phyloP scores from a whole-genome alignment of 192 early-diverging fungal species.

The Rhizophagus prolifer region DNA sequence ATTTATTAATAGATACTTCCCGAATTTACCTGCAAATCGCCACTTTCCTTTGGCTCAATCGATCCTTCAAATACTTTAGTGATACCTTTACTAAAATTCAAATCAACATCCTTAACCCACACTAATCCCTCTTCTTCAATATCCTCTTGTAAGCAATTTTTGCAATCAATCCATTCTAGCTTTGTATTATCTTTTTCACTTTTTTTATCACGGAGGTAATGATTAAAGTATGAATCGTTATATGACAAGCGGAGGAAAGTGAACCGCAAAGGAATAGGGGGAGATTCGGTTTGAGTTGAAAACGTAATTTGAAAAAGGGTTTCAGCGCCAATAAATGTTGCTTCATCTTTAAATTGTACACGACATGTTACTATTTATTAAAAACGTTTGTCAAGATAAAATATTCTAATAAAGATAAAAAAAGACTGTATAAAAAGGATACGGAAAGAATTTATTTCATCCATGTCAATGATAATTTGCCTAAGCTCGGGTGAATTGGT shows the following conservation, averaged over 20 bases:
- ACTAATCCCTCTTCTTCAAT: conserved; percentile 26
- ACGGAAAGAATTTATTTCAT: conserved; percentile 27
- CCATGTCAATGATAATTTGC: conserved; percentile 20
- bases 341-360: conserved; percentile 46
- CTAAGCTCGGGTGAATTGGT: not conserved
- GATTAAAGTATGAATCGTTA: conserved; percentile 58
- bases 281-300: conserved; percentile 37
- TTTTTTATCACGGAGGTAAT: conserved; percentile 45
- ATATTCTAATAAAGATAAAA: not conserved
- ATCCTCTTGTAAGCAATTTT: conserved; percentile 23
- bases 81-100: conserved; percentile 50
- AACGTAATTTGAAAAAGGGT: conserved; percentile 63
- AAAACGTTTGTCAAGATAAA: not conserved
- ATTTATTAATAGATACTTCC: conserved; percentile 17
- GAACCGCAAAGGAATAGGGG: conserved; percentile 50
- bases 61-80: conserved; percentile 60
- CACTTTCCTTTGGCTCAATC: conserved; percentile 52
- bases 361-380: conserved; percentile 39
- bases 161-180: conserved; percentile 36
- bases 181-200: conserved; percentile 33
- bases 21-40: conserved; percentile 60
- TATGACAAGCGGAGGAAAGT: conserved; percentile 55
- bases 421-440: not conserved
- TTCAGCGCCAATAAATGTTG: conserved; percentile 56
- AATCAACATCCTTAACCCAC: conserved; percentile 42